Conservation (phyloP, 2,329 filamentous ascomycete species). For the Podosphaera xanthii region DNA sequence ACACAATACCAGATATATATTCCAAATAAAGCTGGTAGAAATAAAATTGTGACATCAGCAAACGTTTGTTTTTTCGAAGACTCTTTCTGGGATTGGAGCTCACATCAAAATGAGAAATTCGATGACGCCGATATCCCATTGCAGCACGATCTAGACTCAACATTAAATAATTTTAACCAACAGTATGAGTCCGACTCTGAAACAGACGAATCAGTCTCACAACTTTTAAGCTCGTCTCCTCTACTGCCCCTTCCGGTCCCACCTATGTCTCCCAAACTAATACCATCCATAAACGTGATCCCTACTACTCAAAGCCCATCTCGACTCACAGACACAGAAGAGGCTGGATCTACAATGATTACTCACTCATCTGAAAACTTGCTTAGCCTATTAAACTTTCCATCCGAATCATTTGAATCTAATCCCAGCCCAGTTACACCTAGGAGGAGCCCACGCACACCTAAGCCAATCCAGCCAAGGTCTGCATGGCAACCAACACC, state of each 20-base stretch:
- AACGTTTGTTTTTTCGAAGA: too few relatives aligned
- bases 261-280: not conserved
- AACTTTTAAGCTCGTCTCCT: not conserved
- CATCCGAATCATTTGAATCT: not conserved
- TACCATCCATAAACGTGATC: not conserved
- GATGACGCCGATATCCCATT: not conserved
- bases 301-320: not conserved
- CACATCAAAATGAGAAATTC: not conserved
- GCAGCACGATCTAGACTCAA: not conserved
- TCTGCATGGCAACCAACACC: not conserved
- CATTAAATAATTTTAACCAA: not conserved
- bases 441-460: not conserved
- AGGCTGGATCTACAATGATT: not conserved
- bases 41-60: not conserved
- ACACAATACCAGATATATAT: not conserved
- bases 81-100: not conserved
- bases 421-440: not conserved
- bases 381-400: not conserved
- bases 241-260: not conserved
- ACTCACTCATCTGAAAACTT: not conserved
- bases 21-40: not conserved
- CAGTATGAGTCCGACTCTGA: not conserved
- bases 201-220: not conserved
- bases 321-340: not conserved
- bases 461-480: not conserved